Evolutionary conservation across 108 stramenopile species (phyloP), one percentile per base, ranked within the genome.

Genomic region (Fragilariopsis cylindrus): DNA sequence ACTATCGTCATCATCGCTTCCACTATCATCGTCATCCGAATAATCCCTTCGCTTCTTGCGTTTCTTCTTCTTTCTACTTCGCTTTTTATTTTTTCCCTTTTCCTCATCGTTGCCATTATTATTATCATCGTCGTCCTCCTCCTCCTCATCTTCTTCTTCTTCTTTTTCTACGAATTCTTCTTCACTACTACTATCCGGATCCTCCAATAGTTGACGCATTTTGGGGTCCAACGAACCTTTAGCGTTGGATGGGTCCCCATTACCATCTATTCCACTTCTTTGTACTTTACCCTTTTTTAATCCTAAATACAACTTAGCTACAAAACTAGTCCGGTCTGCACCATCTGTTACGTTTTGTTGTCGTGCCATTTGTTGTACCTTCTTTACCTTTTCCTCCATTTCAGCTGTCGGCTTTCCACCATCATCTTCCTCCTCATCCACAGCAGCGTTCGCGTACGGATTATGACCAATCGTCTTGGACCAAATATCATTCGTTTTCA

Each of bases 381-480:
- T 81, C 42, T 81, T 76, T n/a, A 88, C 87, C 74, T 88, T 90
- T 40, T 81, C 74, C 79, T 9, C 50, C 50, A 52, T 52, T 9
- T 9, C 50, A n/a, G 56, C 76, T 40, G 45, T 65, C 0, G 47
- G 68, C 15, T 71, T 60, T n/a, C 42, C 49, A 16, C 43, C 41
- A 12, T 72, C 49, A 11, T 72, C 44, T 7, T 69, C 56, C 13
- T 83, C 85, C n/a, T 68, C 68, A 11, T 65, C 43, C 42, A 66
- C 78, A 11, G 54, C 15, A 2, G 52, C 54, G 46, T 70, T 68
- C 48, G 90, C 88, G 70, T 92, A 85, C 4, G 90, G 90, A 83
- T 92, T 90, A 48, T 91, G 90, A 5, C 91, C 91, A 63, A 95
- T 95, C 40, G 94, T 90, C 57, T 89, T 91, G 67, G 73, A 73